Conservation (phyloP, 306 rosid species). For the Pyrus betulifolia region DNA sequence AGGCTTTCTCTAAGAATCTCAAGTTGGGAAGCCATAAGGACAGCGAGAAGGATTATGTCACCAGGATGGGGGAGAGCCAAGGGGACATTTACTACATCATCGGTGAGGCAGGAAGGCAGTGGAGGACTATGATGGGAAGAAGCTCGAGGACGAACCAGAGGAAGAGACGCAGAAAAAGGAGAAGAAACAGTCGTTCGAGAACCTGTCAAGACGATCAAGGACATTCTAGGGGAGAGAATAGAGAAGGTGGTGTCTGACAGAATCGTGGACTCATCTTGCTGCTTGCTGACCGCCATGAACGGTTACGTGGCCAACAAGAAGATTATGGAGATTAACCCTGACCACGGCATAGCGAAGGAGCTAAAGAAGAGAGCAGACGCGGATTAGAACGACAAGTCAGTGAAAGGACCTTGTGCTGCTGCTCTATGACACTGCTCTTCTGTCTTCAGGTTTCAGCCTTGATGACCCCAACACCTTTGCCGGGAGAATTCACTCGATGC, state of each 20-base stretch:
- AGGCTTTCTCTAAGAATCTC: conserved; percentile 23
- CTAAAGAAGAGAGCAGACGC: conserved; percentile 16
- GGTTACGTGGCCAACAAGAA: conserved; percentile 30
- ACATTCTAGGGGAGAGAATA: conserved; percentile 20
- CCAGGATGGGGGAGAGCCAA: conserved; percentile 28
- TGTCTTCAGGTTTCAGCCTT: conserved; percentile 21
- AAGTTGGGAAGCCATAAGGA: conserved; percentile 30
- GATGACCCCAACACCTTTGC: conserved; percentile 25
- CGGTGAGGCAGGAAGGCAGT: conserved; percentile 26
- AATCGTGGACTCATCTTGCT: conserved; percentile 22
- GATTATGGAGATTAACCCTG: conserved; percentile 30
- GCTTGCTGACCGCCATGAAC: conserved; percentile 14
- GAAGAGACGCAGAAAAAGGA: conserved; percentile 19
- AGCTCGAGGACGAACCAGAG: conserved; percentile 23
- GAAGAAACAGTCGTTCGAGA: conserved; percentile 24
- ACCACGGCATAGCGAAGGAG: conserved; percentile 16
- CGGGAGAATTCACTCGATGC: conserved; percentile 20
- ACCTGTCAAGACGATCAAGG: conserved; percentile 22
- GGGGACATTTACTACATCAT: conserved; percentile 20
- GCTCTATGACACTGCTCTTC: conserved; percentile 15
- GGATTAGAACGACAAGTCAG: conserved; percentile 15
- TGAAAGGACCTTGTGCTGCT: conserved; percentile 19
- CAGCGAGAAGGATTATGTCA: conserved; percentile 23
- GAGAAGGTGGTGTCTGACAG: conserved; percentile 27
- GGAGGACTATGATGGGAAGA: conserved; percentile 31